Base-by-base conservation (phyloP, 805 yeast genomes). In the Starmerella geochares region DNA sequence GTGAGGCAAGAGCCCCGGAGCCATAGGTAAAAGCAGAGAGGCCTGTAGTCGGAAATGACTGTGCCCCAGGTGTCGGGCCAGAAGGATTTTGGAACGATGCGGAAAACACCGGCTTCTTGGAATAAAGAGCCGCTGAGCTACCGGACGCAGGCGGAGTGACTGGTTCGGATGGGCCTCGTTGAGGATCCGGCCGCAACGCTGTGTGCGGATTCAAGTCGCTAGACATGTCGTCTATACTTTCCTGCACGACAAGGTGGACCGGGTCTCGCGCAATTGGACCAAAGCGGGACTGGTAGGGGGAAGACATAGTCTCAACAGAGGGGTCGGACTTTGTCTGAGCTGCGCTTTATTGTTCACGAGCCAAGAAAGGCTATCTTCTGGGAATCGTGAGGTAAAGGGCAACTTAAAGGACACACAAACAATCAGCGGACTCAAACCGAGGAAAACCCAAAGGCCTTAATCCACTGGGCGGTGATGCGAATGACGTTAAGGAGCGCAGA, bases 111-210 rank as follows among this genome's bases (percentile, higher is more conserved):
- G 46, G 32, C 16, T 50, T 47, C 19, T 13, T 31, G 4, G 48
- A 17, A 25, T 53, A 51, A 11, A 43, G 16, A 3, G 43, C 10
- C 10, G 38, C 10, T 8, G 52, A 23, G 17, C 45, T 46, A 4
- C 27, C 36, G 1, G 54, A 33, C 2, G 56, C 48, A 1, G 56
- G 56, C 3, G 56, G 56, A 2, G 56, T 53, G 1, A 53, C 52
- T 13, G 56, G 56, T 40, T 53, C 56, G 9, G 46, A 27, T 6
- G 44, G 44, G 16, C 16, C 44, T 8, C 27, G 23, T 7, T 17
- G 17, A 1, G 33, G 8, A 10, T 10, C 33, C 25, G 33, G 23
- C n/a, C 4, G n/a, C 13, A 16, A 4, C 4, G 33, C 44, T 9
- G 25, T n/a, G 9, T 27, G 44, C 13, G 31, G 7, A 10, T 27